phyloP scores from a whole-genome alignment of 2,329 filamentous ascomycete species.

The Aspergillus latus region DNA sequence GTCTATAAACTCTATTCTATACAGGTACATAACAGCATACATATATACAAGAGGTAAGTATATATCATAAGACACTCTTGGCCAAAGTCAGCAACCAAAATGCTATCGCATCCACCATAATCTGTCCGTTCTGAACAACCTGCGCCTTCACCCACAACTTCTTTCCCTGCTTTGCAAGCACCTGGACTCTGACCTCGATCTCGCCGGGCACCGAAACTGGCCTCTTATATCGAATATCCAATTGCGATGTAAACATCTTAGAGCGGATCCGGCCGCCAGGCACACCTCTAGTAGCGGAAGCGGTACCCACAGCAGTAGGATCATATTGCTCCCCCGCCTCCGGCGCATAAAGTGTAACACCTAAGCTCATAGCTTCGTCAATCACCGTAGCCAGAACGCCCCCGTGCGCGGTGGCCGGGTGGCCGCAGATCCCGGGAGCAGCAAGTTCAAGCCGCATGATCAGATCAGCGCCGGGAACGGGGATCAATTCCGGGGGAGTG shows the following conservation, averaged over 20 bases:
- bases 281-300: not conserved
- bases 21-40: conserved; percentile 12
- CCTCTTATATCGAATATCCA: conserved; percentile 43
- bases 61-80: conserved; percentile 1
- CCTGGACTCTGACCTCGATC: conserved; percentile 39
- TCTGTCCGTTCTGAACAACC: conserved; percentile 39
- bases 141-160: conserved; percentile 46
- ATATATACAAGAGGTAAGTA: not conserved
- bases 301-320: not conserved
- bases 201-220: conserved; percentile 39
- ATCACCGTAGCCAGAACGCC: conserved; percentile 24
- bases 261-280: conserved; percentile 16
- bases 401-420: conserved; percentile 16
- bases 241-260: conserved; percentile 39
- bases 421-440: conserved; percentile 14
- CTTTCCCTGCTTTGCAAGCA: conserved; percentile 36
- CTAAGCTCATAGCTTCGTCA: conserved; percentile 47
- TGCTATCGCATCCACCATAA: conserved; percentile 43
- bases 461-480: conserved; percentile 13
- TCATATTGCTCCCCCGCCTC: conserved; percentile 8
- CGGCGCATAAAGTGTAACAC: conserved; percentile 26
- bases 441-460: conserved; percentile 14
- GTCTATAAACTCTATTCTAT: not conserved
- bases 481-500: conserved; percentile 17
- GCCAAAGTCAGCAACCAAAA: conserved; percentile 39